phyloP scores from a whole-genome alignment of 805 yeast species.

The Candida ortonii region DNA sequence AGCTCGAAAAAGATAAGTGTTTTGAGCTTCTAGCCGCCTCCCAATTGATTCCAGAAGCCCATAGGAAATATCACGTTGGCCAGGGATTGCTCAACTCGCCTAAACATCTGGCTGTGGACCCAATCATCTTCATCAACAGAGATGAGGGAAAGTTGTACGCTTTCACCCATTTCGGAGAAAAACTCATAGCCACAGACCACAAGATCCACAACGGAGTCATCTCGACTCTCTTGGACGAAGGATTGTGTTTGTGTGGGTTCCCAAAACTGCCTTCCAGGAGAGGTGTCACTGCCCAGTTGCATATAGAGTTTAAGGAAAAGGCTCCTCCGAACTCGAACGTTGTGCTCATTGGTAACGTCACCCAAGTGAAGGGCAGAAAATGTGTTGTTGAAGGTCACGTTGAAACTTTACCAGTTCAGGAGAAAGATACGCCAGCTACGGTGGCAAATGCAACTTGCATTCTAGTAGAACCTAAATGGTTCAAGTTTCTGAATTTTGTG shows the following conservation, averaged over 20 bases:
- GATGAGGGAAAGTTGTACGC: conserved; percentile 53
- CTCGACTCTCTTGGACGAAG: conserved; percentile 79
- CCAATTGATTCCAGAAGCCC: conserved; percentile 54
- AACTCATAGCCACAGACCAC: conserved; percentile 64
- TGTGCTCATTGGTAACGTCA: conserved; percentile 64
- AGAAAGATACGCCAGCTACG: conserved; percentile 9
- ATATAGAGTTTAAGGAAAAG: conserved; percentile 58
- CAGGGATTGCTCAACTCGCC: conserved; percentile 71
- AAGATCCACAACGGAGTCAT: conserved; percentile 79
- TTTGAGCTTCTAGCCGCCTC: conserved; percentile 35
- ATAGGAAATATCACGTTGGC: conserved; percentile 61
- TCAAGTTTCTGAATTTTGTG: conserved; percentile 62
- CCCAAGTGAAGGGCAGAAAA: conserved; percentile 71
- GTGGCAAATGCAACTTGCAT: conserved; percentile 64
- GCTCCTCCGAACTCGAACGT: conserved; percentile 64
- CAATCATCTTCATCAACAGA: conserved; percentile 57
- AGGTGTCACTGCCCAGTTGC: conserved; percentile 85
- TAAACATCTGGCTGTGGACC: conserved; percentile 69
- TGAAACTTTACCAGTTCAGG: conserved; percentile 43
- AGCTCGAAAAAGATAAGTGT: conserved; percentile 22
- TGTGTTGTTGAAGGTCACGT: conserved; percentile 71
- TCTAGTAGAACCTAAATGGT: conserved; percentile 87
- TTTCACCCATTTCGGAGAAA: conserved; percentile 68
- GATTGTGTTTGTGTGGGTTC: conserved; percentile 82
- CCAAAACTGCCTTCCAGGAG: conserved; percentile 70